Base-by-base conservation (phyloP, 352 stramenopile genomes). In the Sclerospora graminicola region DNA sequence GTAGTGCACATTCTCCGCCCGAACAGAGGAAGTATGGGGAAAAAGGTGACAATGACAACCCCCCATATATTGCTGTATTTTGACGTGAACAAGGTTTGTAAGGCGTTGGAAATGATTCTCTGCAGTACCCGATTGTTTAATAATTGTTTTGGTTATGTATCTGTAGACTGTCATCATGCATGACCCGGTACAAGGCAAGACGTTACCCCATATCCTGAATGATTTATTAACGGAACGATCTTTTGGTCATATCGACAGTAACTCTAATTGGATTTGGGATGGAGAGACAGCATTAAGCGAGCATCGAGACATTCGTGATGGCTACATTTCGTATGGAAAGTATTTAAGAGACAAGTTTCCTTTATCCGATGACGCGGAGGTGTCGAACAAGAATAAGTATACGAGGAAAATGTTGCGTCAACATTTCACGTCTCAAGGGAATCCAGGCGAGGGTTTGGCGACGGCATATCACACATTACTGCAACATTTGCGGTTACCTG, bases 141-240 rank as follows among this genome's bases (percentile, higher is more conserved):
- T 30, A 10, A 30, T 30, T 30, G 26, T 30, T 30, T 30, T 30
- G 26, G 7, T 30, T 14, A 2, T 21, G 23, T 48, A 8, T 14
- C 7, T 51, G 5, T 34, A 89, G 78, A 89, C 78, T 1, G 40
- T 87, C 32, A 89, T 89, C 41, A 87, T 89, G 78, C 72, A 86
- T 48, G 78, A 89, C 48, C 78, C 74, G 0, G 63, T 84, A 45
- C 78, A 89, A 49, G 72, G 70, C 49, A 89, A 89, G 56, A 69
- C 66, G 5, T 62, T 89, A n/a, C 42, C 45, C 1, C 46, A 84
- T 45, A 81, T 89, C 39, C 47, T 89, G 4, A 89, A 89, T 45
- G 78, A 89, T 36, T 45, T 89, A 31, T 60, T 89, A 32, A 76
- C 69, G 2, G 78, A 89, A 57, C 51, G 53, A 13, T 67, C 69